Conservation (phyloP, 495 filamentous ascomycete genomes). For the Clavariopsis aquatica region DNA sequence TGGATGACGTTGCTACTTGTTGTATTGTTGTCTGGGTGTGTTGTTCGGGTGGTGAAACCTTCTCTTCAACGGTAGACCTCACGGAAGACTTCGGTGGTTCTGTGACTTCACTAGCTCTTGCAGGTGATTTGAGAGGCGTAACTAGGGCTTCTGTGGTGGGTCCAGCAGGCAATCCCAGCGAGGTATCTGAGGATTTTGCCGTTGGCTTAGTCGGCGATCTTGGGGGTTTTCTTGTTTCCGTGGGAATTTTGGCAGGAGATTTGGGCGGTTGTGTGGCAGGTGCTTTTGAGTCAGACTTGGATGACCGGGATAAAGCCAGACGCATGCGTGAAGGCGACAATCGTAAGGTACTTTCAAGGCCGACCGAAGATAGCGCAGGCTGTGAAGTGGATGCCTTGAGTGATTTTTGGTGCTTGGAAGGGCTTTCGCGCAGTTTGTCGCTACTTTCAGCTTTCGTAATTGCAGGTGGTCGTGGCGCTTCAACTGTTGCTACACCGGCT, state of each 20-base stretch:
- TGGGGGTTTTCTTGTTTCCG: background rate
- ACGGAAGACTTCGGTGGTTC: background rate
- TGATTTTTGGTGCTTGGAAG: constrained; percentile 21
- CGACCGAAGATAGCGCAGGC: constrained; percentile 19
- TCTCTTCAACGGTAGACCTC: background rate
- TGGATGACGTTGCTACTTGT: too few species aligned
- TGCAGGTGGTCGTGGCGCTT: constrained; percentile 26
- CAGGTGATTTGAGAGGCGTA: background rate
- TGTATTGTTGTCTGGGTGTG: too few species aligned
- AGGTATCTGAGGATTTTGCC: background rate
- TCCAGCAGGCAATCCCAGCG: background rate
- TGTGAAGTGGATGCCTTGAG: constrained; percentile 34
- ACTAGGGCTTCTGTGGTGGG: background rate
- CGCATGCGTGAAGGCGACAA: constrained; percentile 21
- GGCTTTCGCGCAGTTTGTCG: constrained; percentile 30
- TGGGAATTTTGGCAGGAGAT: constrained; percentile 16
- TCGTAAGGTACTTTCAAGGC: constrained; percentile 14
- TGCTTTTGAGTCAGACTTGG: constrained; percentile 22
- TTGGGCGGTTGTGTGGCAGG: background rate
- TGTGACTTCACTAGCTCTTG: background rate
- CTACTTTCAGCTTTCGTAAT: constrained; percentile 36
- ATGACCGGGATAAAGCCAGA: constrained; percentile 6
- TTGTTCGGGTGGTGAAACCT: too few species aligned
- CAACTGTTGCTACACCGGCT: constrained; percentile 3
- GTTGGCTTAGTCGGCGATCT: background rate